These are phyloP conservation scores for Camelina neglecta DNA, from an alignment of 345 rosid species.

Conservation along the genomic window DNA sequence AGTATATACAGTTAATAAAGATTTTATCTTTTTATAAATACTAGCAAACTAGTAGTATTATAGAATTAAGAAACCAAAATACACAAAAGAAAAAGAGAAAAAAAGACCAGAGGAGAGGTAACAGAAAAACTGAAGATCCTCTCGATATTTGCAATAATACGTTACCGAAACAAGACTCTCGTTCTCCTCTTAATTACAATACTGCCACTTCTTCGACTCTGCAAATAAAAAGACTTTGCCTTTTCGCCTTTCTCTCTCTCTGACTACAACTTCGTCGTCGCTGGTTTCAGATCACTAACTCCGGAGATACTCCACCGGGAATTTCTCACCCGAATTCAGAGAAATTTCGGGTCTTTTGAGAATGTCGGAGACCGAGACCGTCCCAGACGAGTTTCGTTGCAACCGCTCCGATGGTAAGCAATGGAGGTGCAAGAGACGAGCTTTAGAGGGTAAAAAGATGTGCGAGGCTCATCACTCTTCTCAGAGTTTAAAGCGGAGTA, in stretches of 20 bases:
- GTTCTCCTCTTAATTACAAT: conserved; percentile 20
- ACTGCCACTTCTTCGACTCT: conserved; percentile 36
- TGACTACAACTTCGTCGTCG: background rate
- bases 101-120: background rate
- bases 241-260: conserved; percentile 2
- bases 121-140: conserved; percentile 39
- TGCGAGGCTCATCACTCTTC: conserved; percentile 83
- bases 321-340: conserved; percentile 22
- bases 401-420: conserved; percentile 88
- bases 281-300: conserved; percentile 30
- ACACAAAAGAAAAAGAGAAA: too few relatives aligned
- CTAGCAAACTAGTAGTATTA: background rate
- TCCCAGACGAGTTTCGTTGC: conserved; percentile 88
- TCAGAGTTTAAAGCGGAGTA: conserved; percentile 61
- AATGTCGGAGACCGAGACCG: conserved; percentile 57
- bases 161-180: conserved; percentile 39
- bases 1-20: too few relatives aligned
- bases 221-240: conserved; percentile 6
- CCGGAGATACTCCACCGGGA: background rate
- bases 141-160: conserved; percentile 36
- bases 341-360: conserved; percentile 28
- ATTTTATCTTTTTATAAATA: background rate
- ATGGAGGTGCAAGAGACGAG: conserved; percentile 92
- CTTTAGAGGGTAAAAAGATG: conserved; percentile 75
- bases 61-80: background rate